phyloP scores from a whole-genome alignment of 306 rosid species.

The Adenanthera pavonina region DNA sequence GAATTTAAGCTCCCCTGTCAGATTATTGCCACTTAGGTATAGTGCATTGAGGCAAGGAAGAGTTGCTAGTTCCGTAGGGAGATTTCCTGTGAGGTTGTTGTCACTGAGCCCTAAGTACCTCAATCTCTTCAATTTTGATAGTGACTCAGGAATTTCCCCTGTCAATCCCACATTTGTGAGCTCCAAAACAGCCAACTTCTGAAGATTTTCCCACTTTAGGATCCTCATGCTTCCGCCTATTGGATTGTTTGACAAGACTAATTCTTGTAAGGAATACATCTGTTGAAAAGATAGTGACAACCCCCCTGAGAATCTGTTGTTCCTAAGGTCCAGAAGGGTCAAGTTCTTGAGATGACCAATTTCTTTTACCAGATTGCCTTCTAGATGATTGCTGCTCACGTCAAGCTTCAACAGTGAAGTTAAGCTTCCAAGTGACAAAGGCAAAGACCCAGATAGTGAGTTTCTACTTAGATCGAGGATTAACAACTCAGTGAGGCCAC shows the following conservation, averaged over 20 bases:
- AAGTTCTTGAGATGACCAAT: slow-evolving; percentile 56
- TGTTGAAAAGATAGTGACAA: slow-evolving; percentile 60
- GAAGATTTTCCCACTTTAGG: slow-evolving; percentile 66
- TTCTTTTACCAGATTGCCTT: slow-evolving; percentile 57
- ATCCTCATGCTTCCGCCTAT: slow-evolving; percentile 66
- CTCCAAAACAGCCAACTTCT: slow-evolving; percentile 71
- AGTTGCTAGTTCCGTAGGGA: slow-evolving; percentile 67
- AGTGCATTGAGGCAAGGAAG: slow-evolving; percentile 76
- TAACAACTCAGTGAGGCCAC: slow-evolving; percentile 55
- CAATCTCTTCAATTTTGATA: slow-evolving; percentile 65
- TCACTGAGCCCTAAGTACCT: slow-evolving; percentile 82
- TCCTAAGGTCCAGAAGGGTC: slow-evolving; percentile 84
- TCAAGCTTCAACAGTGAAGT: slow-evolving; percentile 80
- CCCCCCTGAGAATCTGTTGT: slow-evolving; percentile 78
- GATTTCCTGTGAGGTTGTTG: slow-evolving; percentile 74
- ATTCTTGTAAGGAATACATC: slow-evolving; percentile 64
- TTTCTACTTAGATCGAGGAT: slow-evolving; percentile 84
- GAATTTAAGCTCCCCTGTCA: slow-evolving; percentile 74
- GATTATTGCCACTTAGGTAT: slow-evolving; percentile 74
- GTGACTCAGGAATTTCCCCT: slow-evolving; percentile 85
- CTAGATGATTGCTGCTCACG: slow-evolving; percentile 66
- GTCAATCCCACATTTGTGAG: slow-evolving; percentile 66
- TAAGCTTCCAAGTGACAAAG: slow-evolving; percentile 58
- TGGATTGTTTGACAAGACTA: slow-evolving; percentile 81
- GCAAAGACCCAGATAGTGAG: slow-evolving; percentile 72